A percentile compares a stretch with the other conserved stretches of the same genome.
Conservation (phyloP, 306 rosid genomes). For the Senna siamea region DNA sequence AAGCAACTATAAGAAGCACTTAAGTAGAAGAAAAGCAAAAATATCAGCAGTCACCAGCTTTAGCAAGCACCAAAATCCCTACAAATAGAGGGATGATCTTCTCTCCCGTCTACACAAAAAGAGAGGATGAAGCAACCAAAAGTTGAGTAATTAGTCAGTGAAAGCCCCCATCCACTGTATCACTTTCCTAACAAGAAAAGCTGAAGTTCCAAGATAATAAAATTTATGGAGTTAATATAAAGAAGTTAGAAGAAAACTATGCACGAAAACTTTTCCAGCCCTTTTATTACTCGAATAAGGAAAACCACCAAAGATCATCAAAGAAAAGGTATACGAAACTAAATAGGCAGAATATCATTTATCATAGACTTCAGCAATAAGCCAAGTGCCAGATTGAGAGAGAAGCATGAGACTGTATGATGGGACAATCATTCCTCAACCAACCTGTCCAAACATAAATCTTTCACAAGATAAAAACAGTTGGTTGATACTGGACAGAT, state of each 20-base stretch:
- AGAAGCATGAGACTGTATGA: not conserved
- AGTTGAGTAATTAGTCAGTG: slow-evolving; percentile 15
- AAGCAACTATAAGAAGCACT: slow-evolving; percentile 15
- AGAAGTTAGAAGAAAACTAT: not conserved
- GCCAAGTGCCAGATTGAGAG: not conserved
- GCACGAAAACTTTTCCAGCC: slow-evolving; percentile 5
- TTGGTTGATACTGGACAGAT: slow-evolving; percentile 12
- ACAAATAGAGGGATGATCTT: not conserved
- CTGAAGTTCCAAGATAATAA: too few species aligned
- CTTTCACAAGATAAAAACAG: not conserved
- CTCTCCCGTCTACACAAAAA: not conserved
- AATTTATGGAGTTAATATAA: too few species aligned
- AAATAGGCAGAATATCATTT: slow-evolving; percentile 9
- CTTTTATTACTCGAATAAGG: slow-evolving; percentile 33
- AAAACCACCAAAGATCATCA: slow-evolving; percentile 14
- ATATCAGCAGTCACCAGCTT: not conserved
- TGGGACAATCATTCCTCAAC: not conserved
- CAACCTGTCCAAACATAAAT: not conserved
- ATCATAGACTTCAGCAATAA: slow-evolving; percentile 18
- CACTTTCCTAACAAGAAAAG: too few species aligned
- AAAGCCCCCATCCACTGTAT: too few species aligned
- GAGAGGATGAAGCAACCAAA: slow-evolving; percentile 22
- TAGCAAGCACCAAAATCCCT: not conserved
- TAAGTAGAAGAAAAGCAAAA: not conserved
- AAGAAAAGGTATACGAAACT: slow-evolving; percentile 5